These are phyloP conservation scores for Gleditsia sinensis DNA, from an alignment of 306 rosid genomes.

Conservation along the genomic window DNA sequence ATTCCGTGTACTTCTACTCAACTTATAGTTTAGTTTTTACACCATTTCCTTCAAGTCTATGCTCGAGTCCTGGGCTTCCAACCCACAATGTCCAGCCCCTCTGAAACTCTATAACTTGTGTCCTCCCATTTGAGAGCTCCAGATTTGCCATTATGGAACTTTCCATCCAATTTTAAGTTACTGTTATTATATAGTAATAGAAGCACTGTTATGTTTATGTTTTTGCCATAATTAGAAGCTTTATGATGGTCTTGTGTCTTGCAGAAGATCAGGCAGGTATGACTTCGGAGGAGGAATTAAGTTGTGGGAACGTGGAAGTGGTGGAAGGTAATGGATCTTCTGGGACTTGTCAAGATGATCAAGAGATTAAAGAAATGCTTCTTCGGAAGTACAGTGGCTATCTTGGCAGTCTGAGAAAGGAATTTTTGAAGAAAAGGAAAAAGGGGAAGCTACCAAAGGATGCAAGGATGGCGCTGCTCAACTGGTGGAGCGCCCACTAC, in stretches of 20 bases:
- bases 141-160: neutral
- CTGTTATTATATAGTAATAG: no score
- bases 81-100: neutral
- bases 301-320: slow-evolving; percentile 50
- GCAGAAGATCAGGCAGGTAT: slow-evolving; percentile 39
- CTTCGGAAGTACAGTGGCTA: slow-evolving; percentile 83
- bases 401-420: slow-evolving; percentile 67
- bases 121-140: neutral
- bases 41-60: neutral
- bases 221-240: no score
- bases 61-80: neutral
- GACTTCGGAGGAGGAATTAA: slow-evolving; percentile 49
- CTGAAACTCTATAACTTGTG: neutral
- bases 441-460: slow-evolving; percentile 90
- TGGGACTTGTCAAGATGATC: slow-evolving; percentile 32
- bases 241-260: no score
- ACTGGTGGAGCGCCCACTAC: slow-evolving; percentile 80
- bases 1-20: no score
- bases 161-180: neutral
- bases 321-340: slow-evolving; percentile 33
- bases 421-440: slow-evolving; percentile 71
- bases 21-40: neutral
- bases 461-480: slow-evolving; percentile 57
- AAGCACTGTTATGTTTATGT: no score
- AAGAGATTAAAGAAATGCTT: slow-evolving; percentile 74